These are phyloP conservation scores for Malassezia globosa DNA, from an alignment of 1,284 basidiomycete species.

Conservation along the genomic window DNA sequence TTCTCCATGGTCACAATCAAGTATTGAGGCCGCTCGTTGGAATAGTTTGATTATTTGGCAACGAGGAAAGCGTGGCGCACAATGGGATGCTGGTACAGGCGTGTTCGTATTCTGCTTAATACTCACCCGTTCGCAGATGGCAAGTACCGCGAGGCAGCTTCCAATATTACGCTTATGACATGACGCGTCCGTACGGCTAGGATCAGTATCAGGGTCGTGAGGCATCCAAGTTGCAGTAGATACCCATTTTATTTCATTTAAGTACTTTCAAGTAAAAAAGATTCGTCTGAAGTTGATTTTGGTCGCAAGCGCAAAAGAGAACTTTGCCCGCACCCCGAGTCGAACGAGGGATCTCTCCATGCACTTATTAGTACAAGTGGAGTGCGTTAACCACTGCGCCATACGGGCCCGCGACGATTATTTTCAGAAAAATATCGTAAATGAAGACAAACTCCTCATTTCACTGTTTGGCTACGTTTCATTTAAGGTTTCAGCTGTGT, in stretches of 20 bases:
- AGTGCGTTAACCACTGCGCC: slow-evolving; percentile 23
- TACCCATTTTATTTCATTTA: too few relatives aligned
- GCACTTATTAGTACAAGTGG: slow-evolving; percentile 18
- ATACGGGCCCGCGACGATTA: too few relatives aligned
- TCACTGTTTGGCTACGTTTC: not conserved
- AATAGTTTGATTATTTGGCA: slow-evolving; percentile 21
- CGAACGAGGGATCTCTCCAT: slow-evolving; percentile 23
- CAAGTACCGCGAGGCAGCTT: slow-evolving; percentile 8
- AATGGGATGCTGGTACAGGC: slow-evolving; percentile 22
- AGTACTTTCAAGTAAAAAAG: too few relatives aligned
- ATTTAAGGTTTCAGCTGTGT: not conserved
- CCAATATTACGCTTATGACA: slow-evolving; percentile 13
- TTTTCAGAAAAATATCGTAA: slow-evolving; percentile 2
- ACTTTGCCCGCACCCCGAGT: slow-evolving; percentile 20
- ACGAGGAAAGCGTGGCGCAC: slow-evolving; percentile 13
- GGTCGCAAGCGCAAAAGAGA: slow-evolving; percentile 6
- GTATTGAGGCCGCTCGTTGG: slow-evolving; percentile 20
- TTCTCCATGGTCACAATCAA: too few relatives aligned
- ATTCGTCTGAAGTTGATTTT: too few relatives aligned
- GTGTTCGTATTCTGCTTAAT: slow-evolving; percentile 14
- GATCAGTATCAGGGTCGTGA: too few relatives aligned
- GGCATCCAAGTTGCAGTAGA: too few relatives aligned
- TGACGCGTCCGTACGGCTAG: too few relatives aligned
- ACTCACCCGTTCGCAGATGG: slow-evolving; percentile 5
- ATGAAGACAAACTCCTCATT: not conserved